These are phyloP conservation scores for Fusarium longipes DNA, from an alignment of 2,329 filamentous ascomycete genomes.

Conservation along the genomic window DNA sequence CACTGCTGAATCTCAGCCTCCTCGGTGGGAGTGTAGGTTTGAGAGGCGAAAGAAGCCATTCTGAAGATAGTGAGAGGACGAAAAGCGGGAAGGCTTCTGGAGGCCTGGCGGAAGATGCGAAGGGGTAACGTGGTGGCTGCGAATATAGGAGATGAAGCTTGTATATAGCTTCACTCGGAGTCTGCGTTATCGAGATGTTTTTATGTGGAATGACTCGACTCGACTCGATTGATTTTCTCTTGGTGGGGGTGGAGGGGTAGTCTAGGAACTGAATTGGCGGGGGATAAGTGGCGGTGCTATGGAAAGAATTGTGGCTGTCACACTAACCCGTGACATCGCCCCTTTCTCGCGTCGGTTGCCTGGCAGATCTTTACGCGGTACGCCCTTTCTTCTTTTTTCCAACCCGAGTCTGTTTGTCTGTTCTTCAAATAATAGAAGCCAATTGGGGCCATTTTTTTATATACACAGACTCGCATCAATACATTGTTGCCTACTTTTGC, in stretches of 20 bases:
- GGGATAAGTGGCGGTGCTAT: neutral
- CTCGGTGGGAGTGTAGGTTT: conserved; percentile 81
- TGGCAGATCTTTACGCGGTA: conserved; percentile 38
- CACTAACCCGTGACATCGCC: conserved; percentile 51
- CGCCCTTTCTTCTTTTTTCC: conserved; percentile 9
- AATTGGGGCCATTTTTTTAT: neutral
- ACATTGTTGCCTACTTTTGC: neutral
- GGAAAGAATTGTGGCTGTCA: conserved; percentile 12
- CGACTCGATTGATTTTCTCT: conserved; percentile 31
- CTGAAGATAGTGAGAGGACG: conserved; percentile 52
- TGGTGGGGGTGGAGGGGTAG: conserved; percentile 45
- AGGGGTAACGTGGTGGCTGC: conserved; percentile 57
- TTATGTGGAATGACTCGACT: conserved; percentile 7
- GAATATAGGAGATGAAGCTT: conserved; percentile 41
- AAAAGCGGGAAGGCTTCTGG: conserved; percentile 53
- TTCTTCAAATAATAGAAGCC: neutral
- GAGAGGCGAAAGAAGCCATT: conserved; percentile 74
- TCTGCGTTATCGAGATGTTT: conserved; percentile 11
- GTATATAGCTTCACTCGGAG: conserved; percentile 38
- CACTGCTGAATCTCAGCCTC: conserved; percentile 90
- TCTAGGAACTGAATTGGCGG: conserved; percentile 3
- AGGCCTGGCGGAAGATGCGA: conserved; percentile 49
- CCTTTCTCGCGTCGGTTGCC: conserved; percentile 50
- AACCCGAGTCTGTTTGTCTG: conserved; percentile 6
- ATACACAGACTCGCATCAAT: neutral